Evolutionary conservation across 768 basidiomycete species (phyloP).

Genomic region (Leucosporidium yakuticum): DNA sequence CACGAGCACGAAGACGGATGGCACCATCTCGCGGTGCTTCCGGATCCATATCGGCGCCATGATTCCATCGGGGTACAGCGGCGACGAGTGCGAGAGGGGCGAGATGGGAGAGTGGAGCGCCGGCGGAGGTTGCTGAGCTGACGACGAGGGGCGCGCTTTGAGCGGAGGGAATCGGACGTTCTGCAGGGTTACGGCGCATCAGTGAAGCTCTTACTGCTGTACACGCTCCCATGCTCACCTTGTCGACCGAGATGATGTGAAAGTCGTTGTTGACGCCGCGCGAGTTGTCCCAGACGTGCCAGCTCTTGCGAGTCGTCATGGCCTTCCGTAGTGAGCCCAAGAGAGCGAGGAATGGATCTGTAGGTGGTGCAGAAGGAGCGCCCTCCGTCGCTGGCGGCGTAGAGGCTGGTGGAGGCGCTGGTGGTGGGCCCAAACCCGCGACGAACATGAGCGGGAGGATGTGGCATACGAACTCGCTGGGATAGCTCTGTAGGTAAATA

Average conservation of each 20-base stretch:
- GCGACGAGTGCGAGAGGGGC: slow-evolving; percentile 78
- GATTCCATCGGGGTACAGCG: slow-evolving; percentile 86
- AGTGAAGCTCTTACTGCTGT: not conserved
- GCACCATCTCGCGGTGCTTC: slow-evolving; percentile 86
- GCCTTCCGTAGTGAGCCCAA: slow-evolving; percentile 61
- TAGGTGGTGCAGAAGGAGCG: slow-evolving; percentile 50
- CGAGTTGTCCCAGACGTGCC: slow-evolving; percentile 40
- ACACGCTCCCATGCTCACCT: slow-evolving; percentile 45
- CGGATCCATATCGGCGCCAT: slow-evolving; percentile 98
- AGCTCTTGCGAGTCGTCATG: slow-evolving; percentile 46
- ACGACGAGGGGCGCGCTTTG: slow-evolving; percentile 58
- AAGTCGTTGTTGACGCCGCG: slow-evolving; percentile 50
- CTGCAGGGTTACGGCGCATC: slow-evolving; percentile 40
- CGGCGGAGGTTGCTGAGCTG: slow-evolving; percentile 44
- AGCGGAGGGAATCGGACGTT: slow-evolving; percentile 79
- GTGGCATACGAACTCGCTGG: slow-evolving; percentile 79
- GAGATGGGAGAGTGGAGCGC: slow-evolving; percentile 78
- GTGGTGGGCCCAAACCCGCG: slow-evolving; percentile 59
- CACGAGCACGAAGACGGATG: slow-evolving; percentile 89
- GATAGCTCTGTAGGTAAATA: slow-evolving; percentile 74
- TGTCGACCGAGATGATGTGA: slow-evolving; percentile 77
- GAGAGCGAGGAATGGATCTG: slow-evolving; percentile 53
- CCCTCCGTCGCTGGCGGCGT: slow-evolving; percentile 38
- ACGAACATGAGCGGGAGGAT: slow-evolving; percentile 91
- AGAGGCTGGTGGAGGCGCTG: slow-evolving; percentile 28